Conservation (phyloP, 164 flowering plant species). For the Vitis amurensis region DNA sequence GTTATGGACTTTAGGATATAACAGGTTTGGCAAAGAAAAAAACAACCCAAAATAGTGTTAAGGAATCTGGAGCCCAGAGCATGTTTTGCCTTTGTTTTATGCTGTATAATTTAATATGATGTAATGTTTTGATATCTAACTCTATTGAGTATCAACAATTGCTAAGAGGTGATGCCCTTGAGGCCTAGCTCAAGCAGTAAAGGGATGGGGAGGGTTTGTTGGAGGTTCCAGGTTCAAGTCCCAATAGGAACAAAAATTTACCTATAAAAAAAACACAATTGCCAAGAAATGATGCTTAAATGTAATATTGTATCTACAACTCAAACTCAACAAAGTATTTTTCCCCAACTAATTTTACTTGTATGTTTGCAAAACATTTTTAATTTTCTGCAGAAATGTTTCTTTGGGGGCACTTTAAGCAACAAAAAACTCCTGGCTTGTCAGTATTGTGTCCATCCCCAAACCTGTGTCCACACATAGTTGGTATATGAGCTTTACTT, state of each 20-base stretch:
- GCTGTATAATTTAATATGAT: not conserved
- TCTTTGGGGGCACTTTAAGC: not conserved
- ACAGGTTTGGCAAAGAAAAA: too few relatives aligned
- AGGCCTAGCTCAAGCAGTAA: too few relatives aligned
- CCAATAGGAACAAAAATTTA: too few relatives aligned
- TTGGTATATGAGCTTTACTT: not conserved
- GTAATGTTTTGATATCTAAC: not conserved
- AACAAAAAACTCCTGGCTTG: slow-evolving; percentile 1
- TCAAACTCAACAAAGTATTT: too few relatives aligned
- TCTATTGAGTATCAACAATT: not conserved
- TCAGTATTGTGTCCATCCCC: not conserved
- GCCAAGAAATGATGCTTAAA: not conserved
- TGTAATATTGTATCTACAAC: too few relatives aligned
- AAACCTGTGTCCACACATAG: not conserved
- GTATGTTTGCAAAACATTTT: not conserved
- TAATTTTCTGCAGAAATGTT: not conserved
- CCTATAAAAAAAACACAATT: not conserved
- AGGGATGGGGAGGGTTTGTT: too few relatives aligned
- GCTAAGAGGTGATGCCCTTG: not conserved
- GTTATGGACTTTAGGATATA: too few relatives aligned
- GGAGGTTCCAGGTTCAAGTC: too few relatives aligned
- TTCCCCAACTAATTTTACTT: not conserved
- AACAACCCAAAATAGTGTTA: too few relatives aligned
- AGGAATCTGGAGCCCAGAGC: too few relatives aligned
- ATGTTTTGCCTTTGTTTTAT: not conserved